A percentile compares a stretch with the other conserved stretches of the same genome.
These are phyloP conservation scores for Lathyrus sativus DNA, from an alignment of 306 rosid species.

Conservation along the genomic window DNA sequence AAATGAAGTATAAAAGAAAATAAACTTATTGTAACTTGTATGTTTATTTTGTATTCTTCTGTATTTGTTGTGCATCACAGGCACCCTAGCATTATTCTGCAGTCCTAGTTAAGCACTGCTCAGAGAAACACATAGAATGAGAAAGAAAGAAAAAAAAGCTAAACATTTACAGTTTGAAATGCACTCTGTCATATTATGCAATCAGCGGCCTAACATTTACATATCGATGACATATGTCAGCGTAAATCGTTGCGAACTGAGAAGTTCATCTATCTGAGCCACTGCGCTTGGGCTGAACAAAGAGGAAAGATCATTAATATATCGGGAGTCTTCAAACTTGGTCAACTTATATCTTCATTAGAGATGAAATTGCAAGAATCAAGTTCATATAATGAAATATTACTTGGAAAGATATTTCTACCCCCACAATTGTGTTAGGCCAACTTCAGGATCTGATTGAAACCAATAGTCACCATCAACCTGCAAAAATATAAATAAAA, in stretches of 20 bases:
- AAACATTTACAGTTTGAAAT: slow-evolving; percentile 35
- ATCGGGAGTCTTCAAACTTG: slow-evolving; percentile 31
- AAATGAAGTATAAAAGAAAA: background rate
- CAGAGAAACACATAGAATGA: background rate
- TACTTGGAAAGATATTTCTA: slow-evolving; percentile 43
- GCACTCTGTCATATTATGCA: slow-evolving; percentile 39
- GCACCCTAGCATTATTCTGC: slow-evolving; percentile 10
- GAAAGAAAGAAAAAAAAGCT: slow-evolving; percentile 1
- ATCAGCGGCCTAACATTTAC: slow-evolving; percentile 41
- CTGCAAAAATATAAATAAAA: slow-evolving; percentile 47
- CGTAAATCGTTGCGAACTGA: slow-evolving; percentile 39
- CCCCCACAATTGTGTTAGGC: slow-evolving; percentile 75
- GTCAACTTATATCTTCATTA: slow-evolving; percentile 2
- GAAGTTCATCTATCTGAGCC: slow-evolving; percentile 34
- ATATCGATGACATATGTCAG: slow-evolving; percentile 30
- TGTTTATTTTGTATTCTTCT: slow-evolving; percentile 5
- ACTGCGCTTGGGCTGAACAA: slow-evolving; percentile 46
- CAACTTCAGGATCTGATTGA: slow-evolving; percentile 60
- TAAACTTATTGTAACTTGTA: background rate
- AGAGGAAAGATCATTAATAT: slow-evolving; percentile 16
- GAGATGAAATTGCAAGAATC: slow-evolving; percentile 29
- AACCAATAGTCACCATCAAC: slow-evolving; percentile 80
- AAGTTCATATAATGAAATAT: slow-evolving; percentile 23
- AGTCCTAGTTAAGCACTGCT: slow-evolving; percentile 17
- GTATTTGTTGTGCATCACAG: slow-evolving; percentile 8